Evolutionary conservation across 1,284 basidiomycete species (phyloP).

Genomic region (Puccinia polysora): DNA sequence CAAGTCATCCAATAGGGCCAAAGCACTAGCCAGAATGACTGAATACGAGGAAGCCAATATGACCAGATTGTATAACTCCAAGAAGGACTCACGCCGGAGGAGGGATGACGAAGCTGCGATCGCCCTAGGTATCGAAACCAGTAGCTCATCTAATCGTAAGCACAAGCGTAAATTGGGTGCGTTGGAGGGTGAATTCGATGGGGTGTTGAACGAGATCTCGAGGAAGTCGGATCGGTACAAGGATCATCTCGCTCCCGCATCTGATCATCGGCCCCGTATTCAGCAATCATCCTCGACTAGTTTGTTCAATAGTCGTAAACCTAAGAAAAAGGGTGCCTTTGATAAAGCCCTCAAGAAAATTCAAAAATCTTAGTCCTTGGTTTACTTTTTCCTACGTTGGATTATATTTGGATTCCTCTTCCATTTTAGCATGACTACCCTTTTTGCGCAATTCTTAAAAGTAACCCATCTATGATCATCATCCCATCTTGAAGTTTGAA

Average conservation of each 20-base stretch:
- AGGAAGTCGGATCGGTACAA: conserved; percentile 11
- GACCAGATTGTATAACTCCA: conserved; percentile 82
- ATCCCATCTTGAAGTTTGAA: no score
- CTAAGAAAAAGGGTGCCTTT: conserved; percentile 10
- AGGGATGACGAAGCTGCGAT: conserved; percentile 81
- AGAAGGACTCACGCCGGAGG: conserved; percentile 76
- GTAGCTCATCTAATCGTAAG: conserved; percentile 1
- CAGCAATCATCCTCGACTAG: neutral
- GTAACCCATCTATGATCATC: no score
- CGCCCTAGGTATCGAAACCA: conserved; percentile 65
- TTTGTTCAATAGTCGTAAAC: neutral
- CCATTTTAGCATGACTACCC: no score
- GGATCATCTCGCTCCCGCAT: conserved; percentile 4
- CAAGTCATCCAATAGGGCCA: conserved; percentile 62
- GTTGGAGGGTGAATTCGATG: conserved; percentile 39
- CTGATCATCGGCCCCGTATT: neutral
- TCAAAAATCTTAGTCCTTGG: neutral
- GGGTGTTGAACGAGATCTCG: conserved; percentile 18
- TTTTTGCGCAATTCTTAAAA: no score
- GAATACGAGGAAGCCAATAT: conserved; percentile 97
- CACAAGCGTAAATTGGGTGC: conserved; percentile 24
- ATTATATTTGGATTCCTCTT: neutral
- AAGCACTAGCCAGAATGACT: conserved; percentile 72
- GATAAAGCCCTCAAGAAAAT: conserved; percentile 16
- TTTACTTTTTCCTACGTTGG: neutral